These are phyloP conservation scores for Trichoderma hamatum DNA, from an alignment of 2,329 filamentous ascomycete species.

Conservation along the genomic window DNA sequence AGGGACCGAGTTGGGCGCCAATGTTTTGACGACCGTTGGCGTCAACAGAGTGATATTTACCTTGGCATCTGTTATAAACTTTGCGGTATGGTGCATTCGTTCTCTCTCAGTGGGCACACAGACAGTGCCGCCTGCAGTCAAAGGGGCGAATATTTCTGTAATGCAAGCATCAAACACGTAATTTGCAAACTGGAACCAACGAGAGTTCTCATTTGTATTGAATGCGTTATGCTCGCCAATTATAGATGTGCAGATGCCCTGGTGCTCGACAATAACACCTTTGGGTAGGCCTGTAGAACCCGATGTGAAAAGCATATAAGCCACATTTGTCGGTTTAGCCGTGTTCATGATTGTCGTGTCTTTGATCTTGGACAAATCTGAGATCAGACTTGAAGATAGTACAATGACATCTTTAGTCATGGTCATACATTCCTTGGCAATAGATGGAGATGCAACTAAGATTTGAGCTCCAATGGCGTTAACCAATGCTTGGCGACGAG, in stretches of 20 bases:
- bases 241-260: slow-evolving; percentile 5
- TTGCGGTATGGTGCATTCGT: not conserved
- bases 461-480: not conserved
- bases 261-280: slow-evolving; percentile 13
- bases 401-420: not conserved
- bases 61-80: slow-evolving; percentile 7
- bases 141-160: slow-evolving; percentile 17
- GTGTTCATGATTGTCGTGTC: not conserved
- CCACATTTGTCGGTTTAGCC: not conserved
- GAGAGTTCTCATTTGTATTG: not conserved
- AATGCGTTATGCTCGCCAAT: slow-evolving; percentile 6
- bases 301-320: slow-evolving; percentile 18
- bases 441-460: slow-evolving; percentile 13
- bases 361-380: not conserved
- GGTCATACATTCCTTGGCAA: not conserved
- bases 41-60: slow-evolving; percentile 28
- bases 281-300: slow-evolving; percentile 16
- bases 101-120: slow-evolving; percentile 21
- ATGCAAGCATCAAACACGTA: slow-evolving; percentile 24
- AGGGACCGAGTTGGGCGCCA: slow-evolving; percentile 14
- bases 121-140: not conserved
- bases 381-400: not conserved
- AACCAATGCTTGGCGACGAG: not conserved
- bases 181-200: slow-evolving; percentile 27
- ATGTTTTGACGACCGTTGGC: slow-evolving; percentile 23